These are phyloP conservation scores for Vitellaria paradoxa DNA, from an alignment of 179 eudicot species.

Conservation along the genomic window DNA sequence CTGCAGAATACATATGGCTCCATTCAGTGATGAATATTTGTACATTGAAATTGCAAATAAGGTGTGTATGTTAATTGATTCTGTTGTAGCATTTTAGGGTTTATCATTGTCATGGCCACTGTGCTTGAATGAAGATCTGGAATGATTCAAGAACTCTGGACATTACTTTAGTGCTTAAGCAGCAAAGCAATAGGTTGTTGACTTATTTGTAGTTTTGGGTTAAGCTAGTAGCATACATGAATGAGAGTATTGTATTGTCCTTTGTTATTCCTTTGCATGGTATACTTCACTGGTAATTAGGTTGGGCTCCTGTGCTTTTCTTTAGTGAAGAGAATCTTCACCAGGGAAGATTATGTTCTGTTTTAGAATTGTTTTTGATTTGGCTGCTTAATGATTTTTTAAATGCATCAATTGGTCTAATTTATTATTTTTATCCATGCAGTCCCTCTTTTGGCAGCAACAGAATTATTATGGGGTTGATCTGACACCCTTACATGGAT, in stretches of 20 bases:
- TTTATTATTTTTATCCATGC: conserved; percentile 20
- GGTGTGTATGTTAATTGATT: conserved; percentile 39
- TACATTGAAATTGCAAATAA: conserved; percentile 91
- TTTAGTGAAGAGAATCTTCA: not conserved
- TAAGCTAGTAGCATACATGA: not conserved
- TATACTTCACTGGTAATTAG: not conserved
- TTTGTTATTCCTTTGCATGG: too few relatives aligned
- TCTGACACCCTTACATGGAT: conserved; percentile 77
- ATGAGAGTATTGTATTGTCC: not conserved
- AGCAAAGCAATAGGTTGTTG: not conserved
- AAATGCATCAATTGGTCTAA: conserved; percentile 8
- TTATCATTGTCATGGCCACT: not conserved
- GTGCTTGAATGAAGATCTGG: conserved; percentile 5
- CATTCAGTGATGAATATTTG: conserved; percentile 92
- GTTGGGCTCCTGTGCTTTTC: not conserved
- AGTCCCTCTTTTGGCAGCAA: conserved; percentile 99
- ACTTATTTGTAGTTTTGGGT: not conserved
- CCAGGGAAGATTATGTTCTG: not conserved
- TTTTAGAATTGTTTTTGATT: not conserved
- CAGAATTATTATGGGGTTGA: conserved; percentile 97
- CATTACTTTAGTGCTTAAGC: not conserved
- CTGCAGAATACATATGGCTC: conserved; percentile 97
- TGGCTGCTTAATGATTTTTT: not conserved
- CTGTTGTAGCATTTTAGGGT: not conserved
- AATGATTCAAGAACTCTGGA: not conserved